Percentiles rank a stretch among this genome's conserved stretches.
phyloP scores from a whole-genome alignment of 1,139 yeast species.

The Kodamaea fungicola region DNA sequence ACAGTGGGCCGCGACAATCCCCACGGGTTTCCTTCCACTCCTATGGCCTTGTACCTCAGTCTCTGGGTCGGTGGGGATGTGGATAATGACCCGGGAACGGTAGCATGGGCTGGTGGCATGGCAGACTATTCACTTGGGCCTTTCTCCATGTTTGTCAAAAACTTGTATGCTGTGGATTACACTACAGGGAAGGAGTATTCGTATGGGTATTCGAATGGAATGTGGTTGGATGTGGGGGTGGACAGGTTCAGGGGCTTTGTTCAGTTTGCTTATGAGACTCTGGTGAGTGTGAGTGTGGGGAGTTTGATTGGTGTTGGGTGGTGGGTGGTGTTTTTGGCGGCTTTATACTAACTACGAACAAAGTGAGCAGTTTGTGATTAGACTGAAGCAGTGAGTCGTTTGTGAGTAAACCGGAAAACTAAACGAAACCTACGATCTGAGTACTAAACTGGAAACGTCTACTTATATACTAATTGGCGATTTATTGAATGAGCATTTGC shows the following conservation, averaged over 20 bases:
- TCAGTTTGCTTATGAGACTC: background rate
- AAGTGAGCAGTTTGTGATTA: too few species aligned
- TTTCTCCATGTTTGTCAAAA: slow-evolving; percentile 28
- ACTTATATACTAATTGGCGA: too few species aligned
- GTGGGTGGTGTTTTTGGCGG: too few species aligned
- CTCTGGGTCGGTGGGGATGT: slow-evolving; percentile 46
- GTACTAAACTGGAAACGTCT: too few species aligned
- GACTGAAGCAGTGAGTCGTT: too few species aligned
- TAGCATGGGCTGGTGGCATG: slow-evolving; percentile 44
- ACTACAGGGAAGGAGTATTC: slow-evolving; percentile 32
- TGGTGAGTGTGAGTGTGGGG: background rate
- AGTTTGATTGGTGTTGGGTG: too few species aligned
- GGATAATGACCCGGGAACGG: slow-evolving; percentile 43
- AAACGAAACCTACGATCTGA: too few species aligned
- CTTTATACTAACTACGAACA: too few species aligned
- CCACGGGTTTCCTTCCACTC: slow-evolving; percentile 37
- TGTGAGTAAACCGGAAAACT: too few species aligned
- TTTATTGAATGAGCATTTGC: too few species aligned
- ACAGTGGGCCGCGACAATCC: slow-evolving; percentile 14
- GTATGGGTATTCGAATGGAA: slow-evolving; percentile 22
- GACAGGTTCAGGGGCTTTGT: background rate
- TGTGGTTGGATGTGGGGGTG: slow-evolving; percentile 8
- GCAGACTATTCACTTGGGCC: slow-evolving; percentile 37
- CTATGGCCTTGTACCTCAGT: slow-evolving; percentile 37
- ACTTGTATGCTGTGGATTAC: slow-evolving; percentile 30